These are phyloP conservation scores for Rubroshorea leprosula DNA, from an alignment of 345 rosid genomes.

Conservation along the genomic window DNA sequence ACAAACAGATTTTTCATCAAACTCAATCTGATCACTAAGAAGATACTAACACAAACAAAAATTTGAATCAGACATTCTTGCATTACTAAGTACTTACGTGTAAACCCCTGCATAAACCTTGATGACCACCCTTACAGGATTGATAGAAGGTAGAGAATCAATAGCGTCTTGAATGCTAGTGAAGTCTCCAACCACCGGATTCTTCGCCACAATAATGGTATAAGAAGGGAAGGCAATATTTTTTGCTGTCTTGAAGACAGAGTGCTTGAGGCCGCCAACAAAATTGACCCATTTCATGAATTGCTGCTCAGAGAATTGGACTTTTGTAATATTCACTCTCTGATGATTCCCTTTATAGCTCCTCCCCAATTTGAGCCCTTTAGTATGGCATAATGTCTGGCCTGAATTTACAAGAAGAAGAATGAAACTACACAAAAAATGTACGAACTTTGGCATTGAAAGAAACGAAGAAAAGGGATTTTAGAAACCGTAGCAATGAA, in stretches of 20 bases:
- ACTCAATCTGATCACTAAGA: not conserved
- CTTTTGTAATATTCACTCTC: constrained; percentile 35
- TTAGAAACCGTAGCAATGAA: not conserved
- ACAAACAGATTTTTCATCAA: not conserved
- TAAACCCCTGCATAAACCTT: constrained; percentile 92
- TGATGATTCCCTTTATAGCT: constrained; percentile 21
- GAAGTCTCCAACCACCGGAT: constrained; percentile 66
- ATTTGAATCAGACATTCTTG: constrained; percentile 13
- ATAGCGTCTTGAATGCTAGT: constrained; percentile 85
- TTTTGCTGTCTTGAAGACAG: constrained; percentile 68
- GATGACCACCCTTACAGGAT: constrained; percentile 84
- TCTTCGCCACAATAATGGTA: constrained; percentile 55
- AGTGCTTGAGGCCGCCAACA: constrained; percentile 77
- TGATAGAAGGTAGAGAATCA: constrained; percentile 82
- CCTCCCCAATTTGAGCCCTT: constrained; percentile 47
- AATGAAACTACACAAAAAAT: constrained; percentile 20
- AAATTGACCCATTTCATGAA: constrained; percentile 92
- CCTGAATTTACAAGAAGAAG: constrained; percentile 32
- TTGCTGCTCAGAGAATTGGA: constrained; percentile 63
- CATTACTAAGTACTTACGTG: constrained; percentile 49
- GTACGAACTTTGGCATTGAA: constrained; percentile 22
- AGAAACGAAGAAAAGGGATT: not conserved
- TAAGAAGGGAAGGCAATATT: constrained; percentile 83
- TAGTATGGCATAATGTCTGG: constrained; percentile 52
- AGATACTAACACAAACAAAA: constrained; percentile 18